These are phyloP conservation scores for Flaveria sonorensis DNA, from an alignment of 129 eudicot genomes.

Conservation along the genomic window DNA sequence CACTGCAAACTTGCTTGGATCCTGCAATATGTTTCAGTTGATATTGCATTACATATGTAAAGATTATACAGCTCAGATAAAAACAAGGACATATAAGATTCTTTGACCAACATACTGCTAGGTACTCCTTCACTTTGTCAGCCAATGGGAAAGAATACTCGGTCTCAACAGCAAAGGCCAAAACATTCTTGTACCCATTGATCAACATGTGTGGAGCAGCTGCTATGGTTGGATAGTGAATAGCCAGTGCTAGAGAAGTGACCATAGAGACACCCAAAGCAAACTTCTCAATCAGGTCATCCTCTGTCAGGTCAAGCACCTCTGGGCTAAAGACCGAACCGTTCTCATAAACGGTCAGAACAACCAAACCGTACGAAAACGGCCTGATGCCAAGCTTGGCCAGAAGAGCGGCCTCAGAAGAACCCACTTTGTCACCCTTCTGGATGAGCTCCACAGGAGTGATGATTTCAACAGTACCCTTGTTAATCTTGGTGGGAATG, in stretches of 20 bases:
- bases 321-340: slow-evolving; percentile 85
- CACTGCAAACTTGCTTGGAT: slow-evolving; percentile 87
- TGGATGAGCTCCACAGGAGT: slow-evolving; percentile 89
- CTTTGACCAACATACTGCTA: slow-evolving; percentile 40
- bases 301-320: slow-evolving; percentile 76
- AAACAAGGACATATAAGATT: neutral
- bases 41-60: neutral
- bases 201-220: slow-evolving; percentile 92
- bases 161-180: slow-evolving; percentile 75
- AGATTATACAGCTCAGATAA: too few relatives aligned
- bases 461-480: slow-evolving; percentile 94
- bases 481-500: slow-evolving; percentile 96
- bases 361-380: slow-evolving; percentile 73
- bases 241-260: slow-evolving; percentile 60
- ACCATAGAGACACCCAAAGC: slow-evolving; percentile 73
- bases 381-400: slow-evolving; percentile 92
- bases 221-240: slow-evolving; percentile 77
- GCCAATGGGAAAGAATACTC: slow-evolving; percentile 73
- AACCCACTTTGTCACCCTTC: slow-evolving; percentile 94
- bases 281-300: slow-evolving; percentile 71
- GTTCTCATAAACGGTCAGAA: slow-evolving; percentile 58
- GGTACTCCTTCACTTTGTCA: slow-evolving; percentile 80
- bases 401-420: slow-evolving; percentile 84
- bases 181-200: slow-evolving; percentile 76
- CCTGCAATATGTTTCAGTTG: slow-evolving; percentile 39